Base-by-base conservation (phyloP, 1,284 basidiomycete species). In the Malassezia vespertilionis region DNA sequence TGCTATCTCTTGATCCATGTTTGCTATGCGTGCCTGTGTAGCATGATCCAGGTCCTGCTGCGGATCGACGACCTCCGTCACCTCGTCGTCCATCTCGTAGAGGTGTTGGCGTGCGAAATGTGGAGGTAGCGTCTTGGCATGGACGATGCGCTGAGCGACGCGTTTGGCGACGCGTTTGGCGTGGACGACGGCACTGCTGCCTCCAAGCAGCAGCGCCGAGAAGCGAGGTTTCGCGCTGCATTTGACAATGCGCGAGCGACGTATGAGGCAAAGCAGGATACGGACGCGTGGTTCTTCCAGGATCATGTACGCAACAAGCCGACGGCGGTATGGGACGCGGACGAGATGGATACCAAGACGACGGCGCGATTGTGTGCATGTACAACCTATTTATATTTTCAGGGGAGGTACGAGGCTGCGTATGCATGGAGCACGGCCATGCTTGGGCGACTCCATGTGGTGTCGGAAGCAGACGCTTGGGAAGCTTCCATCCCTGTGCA, bases 231-330 rank as follows among this genome's bases (percentile, higher is more conserved):
- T 15, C 28, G 37, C 3, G 36, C 28, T 2, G 39, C 31, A 8
- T 45, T 51, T 15, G 9, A 32, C 11, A 20, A 37, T 26, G 48
- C 48, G 7, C 30, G 33, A 4, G 35, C 18, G 7, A 45, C 44
- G 14, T 51, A 51, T 24, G 30, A n/a, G 9, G 42, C 48, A 11
- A 51, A 51, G 28, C 11, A 35, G 5, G 48, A 51, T 21, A 26
- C 28, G 8, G 38, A 51, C 17, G 48, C 28, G 17, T 51, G 48
- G 48, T 51, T 44, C n/a, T 26, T 44, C 10, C n/a, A 26, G 10
- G 34, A 39, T 2, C 28, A 30, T 22, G n/a, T 38, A 1, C 15
- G 23, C 2, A 23, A 40, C 31, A 21, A 18, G 1, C 33, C 40
- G 5, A 2, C 3, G 11, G 21, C 15, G 8, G 15, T 39, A 3